phyloP scores from a whole-genome alignment of 768 basidiomycete species.

The Leucocoprinus leucothites region DNA sequence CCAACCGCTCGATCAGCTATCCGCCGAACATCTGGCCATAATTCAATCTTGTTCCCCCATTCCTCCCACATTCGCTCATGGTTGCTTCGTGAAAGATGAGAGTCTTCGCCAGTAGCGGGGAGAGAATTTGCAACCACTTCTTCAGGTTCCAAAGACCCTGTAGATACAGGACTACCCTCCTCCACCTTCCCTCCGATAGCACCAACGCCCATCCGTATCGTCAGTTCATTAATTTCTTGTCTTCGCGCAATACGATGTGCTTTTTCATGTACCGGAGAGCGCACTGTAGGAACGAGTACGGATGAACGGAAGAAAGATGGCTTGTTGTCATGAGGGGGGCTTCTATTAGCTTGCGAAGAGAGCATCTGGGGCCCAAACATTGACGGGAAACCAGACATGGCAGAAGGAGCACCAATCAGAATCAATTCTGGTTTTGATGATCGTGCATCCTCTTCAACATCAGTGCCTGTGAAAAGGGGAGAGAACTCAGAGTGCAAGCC shows the following conservation, averaged over 20 bases:
- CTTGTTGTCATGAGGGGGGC: slow-evolving; percentile 22
- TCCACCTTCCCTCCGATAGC: slow-evolving; percentile 68
- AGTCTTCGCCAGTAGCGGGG: background rate
- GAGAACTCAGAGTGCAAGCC: slow-evolving; percentile 65
- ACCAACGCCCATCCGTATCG: slow-evolving; percentile 81
- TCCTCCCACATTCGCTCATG: slow-evolving; percentile 46
- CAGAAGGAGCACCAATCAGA: slow-evolving; percentile 41
- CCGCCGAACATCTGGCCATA: slow-evolving; percentile 66
- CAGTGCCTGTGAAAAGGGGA: slow-evolving; percentile 38
- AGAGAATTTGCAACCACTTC: no score
- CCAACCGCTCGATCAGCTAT: slow-evolving; percentile 80
- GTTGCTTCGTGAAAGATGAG: background rate
- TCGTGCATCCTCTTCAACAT: slow-evolving; percentile 29
- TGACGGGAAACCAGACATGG: slow-evolving; percentile 32
- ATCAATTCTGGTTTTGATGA: slow-evolving; percentile 43
- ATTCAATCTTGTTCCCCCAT: slow-evolving; percentile 69
- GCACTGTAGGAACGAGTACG: slow-evolving; percentile 59
- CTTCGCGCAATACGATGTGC: slow-evolving; percentile 57
- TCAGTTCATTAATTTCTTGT: slow-evolving; percentile 75
- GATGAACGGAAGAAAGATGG: slow-evolving; percentile 63
- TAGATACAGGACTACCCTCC: slow-evolving; percentile 17
- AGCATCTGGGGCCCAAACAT: slow-evolving; percentile 22
- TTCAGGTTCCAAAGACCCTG: slow-evolving; percentile 11
- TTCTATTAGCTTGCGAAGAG: slow-evolving; percentile 10
- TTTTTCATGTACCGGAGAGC: slow-evolving; percentile 54